Conservation (phyloP, 192 early-diverging fungal species). For the Paraglomus occultum region DNA sequence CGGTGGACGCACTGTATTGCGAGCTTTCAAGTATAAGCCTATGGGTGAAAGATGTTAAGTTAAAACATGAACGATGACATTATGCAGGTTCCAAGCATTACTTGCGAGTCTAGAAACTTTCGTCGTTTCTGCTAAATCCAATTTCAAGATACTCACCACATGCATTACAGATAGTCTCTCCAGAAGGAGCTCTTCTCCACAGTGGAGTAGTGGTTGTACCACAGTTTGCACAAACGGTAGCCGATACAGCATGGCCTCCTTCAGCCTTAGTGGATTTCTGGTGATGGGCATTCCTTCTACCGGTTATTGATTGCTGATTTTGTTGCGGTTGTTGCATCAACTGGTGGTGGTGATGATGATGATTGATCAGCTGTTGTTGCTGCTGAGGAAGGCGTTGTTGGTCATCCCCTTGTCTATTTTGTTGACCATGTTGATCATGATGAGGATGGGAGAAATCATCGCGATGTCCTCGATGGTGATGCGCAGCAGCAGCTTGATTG, state of each 20-base stretch:
- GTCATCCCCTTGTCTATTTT: constrained; percentile 17
- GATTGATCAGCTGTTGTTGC: constrained; percentile 8
- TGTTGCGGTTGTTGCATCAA: constrained; percentile 9
- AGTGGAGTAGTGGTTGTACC: constrained; percentile 84
- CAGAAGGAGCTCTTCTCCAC: constrained; percentile 85
- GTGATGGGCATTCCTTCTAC: constrained; percentile 4
- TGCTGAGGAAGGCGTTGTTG: constrained; percentile 12
- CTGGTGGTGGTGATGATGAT: not conserved
- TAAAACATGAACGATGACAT: not conserved
- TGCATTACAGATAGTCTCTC: constrained; percentile 94
- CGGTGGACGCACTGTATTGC: constrained; percentile 52
- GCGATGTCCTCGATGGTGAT: too few relatives aligned
- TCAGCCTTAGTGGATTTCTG: constrained; percentile 33
- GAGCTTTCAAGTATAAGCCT: constrained; percentile 56
- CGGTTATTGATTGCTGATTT: constrained; percentile 20
- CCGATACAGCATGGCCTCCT: constrained; percentile 37
- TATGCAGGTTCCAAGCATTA: not conserved
- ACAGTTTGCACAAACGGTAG: constrained; percentile 82
- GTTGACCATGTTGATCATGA: constrained; percentile 8
- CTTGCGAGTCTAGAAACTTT: too few relatives aligned
- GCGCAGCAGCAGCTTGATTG: constrained; percentile 7
- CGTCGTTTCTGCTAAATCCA: too few relatives aligned
- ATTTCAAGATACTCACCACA: constrained; percentile 69
- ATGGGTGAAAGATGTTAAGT: too few relatives aligned
- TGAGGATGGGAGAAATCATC: not conserved